phyloP scores from a whole-genome alignment of 495 filamentous ascomycete genomes.

The Aspergillus indologenus region DNA sequence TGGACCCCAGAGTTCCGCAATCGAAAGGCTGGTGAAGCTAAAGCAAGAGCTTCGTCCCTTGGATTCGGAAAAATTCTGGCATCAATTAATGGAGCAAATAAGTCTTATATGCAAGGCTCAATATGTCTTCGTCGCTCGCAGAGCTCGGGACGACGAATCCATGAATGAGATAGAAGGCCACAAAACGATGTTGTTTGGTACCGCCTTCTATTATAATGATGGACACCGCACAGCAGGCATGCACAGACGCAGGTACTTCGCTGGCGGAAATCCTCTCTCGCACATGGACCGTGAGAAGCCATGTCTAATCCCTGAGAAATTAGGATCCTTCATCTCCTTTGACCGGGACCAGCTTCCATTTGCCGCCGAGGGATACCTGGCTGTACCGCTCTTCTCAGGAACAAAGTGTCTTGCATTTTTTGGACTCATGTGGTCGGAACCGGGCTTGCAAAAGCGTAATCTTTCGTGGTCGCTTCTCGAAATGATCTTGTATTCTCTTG shows the following conservation, averaged over 20 bases:
- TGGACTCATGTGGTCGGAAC: conserved; percentile 69
- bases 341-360: conserved; percentile 61
- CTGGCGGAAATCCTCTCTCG: conserved; percentile 60
- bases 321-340: conserved; percentile 56
- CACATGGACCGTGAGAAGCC: conserved; percentile 75
- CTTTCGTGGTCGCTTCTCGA: conserved; percentile 71
- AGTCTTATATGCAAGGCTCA: conserved; percentile 63
- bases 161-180: conserved; percentile 35
- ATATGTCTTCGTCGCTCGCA: conserved; percentile 68
- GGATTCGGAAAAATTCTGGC: conserved; percentile 64
- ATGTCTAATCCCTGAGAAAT: conserved; percentile 64
- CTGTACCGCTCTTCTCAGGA: conserved; percentile 67
- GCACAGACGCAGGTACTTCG: conserved; percentile 61
- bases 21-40: conserved; percentile 59
- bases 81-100: conserved; percentile 62
- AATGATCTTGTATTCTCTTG: conserved; percentile 71
- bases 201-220: conserved; percentile 69
- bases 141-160: conserved; percentile 58
- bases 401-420: conserved; percentile 72
- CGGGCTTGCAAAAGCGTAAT: conserved; percentile 54
- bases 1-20: conserved; percentile 56
- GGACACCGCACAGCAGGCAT: conserved; percentile 52
- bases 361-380: conserved; percentile 66
- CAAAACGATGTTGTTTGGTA: conserved; percentile 61
- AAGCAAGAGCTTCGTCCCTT: conserved; percentile 56